Evolutionary conservation across 1,284 basidiomycete species (phyloP).

Genomic region (Tilletia horrida): DNA sequence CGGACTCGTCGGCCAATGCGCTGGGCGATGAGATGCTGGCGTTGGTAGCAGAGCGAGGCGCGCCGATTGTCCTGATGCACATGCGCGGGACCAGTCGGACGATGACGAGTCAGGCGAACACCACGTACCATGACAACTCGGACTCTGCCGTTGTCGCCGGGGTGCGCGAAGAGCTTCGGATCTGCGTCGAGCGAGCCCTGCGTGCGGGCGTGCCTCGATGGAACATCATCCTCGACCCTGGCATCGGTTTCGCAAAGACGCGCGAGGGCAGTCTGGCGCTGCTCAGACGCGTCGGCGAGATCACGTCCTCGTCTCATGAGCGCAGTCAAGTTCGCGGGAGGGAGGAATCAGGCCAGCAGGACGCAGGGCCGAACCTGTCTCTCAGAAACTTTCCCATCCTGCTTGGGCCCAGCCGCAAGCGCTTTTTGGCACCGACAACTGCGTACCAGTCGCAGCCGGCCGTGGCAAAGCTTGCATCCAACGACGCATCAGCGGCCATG

Average conservation of each 20-base stretch:
- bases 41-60: conserved; percentile 36
- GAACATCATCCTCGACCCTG: conserved; percentile 88
- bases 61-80: conserved; percentile 84
- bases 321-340: neutral
- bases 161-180: conserved; percentile 71
- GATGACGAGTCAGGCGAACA: conserved; percentile 55
- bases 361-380: conserved; percentile 25
- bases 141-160: conserved; percentile 64
- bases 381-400: conserved; percentile 43
- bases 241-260: conserved; percentile 91
- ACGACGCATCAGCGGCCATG: no score
- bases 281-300: conserved; percentile 21
- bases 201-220: conserved; percentile 77
- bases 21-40: conserved; percentile 6
- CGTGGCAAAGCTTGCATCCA: no score
- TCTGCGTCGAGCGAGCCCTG: conserved; percentile 69
- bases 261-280: conserved; percentile 71
- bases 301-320: conserved; percentile 18
- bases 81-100: conserved; percentile 70
- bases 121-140: conserved; percentile 58
- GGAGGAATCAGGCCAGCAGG: neutral
- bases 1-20: conserved; percentile 57
- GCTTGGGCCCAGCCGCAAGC: conserved; percentile 47
- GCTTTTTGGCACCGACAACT: conserved; percentile 46
- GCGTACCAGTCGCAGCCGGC: neutral